Conservation (phyloP, 2,329 filamentous ascomycete genomes). For the Orbilia brochopaga region DNA sequence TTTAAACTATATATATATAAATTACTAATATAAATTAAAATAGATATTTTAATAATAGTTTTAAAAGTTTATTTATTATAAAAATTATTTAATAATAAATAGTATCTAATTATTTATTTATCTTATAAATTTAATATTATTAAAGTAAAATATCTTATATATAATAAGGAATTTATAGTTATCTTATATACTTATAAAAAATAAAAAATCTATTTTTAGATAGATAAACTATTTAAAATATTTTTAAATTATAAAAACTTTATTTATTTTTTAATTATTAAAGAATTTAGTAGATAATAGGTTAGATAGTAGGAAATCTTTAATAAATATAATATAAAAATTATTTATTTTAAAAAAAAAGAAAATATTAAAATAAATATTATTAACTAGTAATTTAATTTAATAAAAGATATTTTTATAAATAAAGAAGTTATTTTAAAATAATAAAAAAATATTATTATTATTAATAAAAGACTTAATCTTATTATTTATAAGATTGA, state of each 20-base stretch:
- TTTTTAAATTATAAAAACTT: conserved; percentile 5
- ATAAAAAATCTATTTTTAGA: conserved; percentile 7
- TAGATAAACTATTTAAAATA: not conserved
- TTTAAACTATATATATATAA: too few relatives aligned
- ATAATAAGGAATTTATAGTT: conserved; percentile 5
- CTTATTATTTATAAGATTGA: conserved; percentile 4
- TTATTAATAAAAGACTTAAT: not conserved
- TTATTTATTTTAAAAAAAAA: conserved; percentile 10
- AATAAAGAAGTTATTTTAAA: not conserved
- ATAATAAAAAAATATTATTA: conserved; percentile 5
- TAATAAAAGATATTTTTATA: not conserved
- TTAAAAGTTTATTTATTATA: conserved; percentile 5
- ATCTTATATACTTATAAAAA: conserved; percentile 7
- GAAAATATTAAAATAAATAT: conserved; percentile 3
- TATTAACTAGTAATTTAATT: conserved; percentile 3
- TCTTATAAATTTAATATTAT: not conserved
- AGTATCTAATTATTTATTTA: too few relatives aligned
- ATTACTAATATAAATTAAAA: too few relatives aligned
- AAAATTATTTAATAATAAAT: conserved; percentile 2
- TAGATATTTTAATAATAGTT: too few relatives aligned
- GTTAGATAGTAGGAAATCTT: not conserved
- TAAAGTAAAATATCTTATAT: not conserved
- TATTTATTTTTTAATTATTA: conserved; percentile 13
- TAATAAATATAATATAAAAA: conserved; percentile 5
- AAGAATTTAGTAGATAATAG: conserved; percentile 9